These are phyloP conservation scores for Starmerella cellae DNA, from an alignment of 805 yeast genomes.

Conservation along the genomic window DNA sequence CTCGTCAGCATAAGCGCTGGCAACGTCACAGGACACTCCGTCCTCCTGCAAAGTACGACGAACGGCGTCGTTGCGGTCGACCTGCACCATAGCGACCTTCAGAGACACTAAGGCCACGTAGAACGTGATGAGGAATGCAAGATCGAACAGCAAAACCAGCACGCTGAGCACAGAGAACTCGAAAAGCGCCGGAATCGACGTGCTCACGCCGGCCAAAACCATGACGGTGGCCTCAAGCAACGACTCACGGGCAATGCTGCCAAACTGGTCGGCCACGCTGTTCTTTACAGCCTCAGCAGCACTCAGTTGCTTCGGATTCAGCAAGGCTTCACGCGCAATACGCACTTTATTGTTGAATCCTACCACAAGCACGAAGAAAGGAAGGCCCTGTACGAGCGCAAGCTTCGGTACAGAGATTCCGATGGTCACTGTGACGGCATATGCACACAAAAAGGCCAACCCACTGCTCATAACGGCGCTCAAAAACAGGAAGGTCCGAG, in stretches of 20 bases:
- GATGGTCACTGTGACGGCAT: slow-evolving; percentile 45
- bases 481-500: slow-evolving; percentile 76
- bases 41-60: slow-evolving; percentile 82
- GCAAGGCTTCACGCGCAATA: slow-evolving; percentile 38
- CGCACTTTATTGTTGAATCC: slow-evolving; percentile 81
- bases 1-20: slow-evolving; percentile 27
- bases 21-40: slow-evolving; percentile 74
- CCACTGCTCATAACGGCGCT: slow-evolving; percentile 66
- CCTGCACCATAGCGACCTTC: slow-evolving; percentile 76
- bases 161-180: slow-evolving; percentile 70
- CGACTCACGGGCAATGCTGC: slow-evolving; percentile 56
- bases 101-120: slow-evolving; percentile 71
- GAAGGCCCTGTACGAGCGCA: slow-evolving; percentile 78
- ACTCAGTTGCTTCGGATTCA: slow-evolving; percentile 19
- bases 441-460: slow-evolving; percentile 72
- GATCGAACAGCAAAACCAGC: slow-evolving; percentile 56
- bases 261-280: slow-evolving; percentile 28
- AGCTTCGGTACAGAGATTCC: slow-evolving; percentile 54
- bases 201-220: slow-evolving; percentile 38
- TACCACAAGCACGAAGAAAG: slow-evolving; percentile 79
- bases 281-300: slow-evolving; percentile 35
- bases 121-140: slow-evolving; percentile 62
- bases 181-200: slow-evolving; percentile 53
- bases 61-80: slow-evolving; percentile 66
- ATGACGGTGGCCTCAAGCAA: slow-evolving; percentile 59